Percentiles rank a stretch among this genome's conserved stretches.
Conservation (phyloP, 768 basidiomycete species). For the Mycena chlorophos region DNA sequence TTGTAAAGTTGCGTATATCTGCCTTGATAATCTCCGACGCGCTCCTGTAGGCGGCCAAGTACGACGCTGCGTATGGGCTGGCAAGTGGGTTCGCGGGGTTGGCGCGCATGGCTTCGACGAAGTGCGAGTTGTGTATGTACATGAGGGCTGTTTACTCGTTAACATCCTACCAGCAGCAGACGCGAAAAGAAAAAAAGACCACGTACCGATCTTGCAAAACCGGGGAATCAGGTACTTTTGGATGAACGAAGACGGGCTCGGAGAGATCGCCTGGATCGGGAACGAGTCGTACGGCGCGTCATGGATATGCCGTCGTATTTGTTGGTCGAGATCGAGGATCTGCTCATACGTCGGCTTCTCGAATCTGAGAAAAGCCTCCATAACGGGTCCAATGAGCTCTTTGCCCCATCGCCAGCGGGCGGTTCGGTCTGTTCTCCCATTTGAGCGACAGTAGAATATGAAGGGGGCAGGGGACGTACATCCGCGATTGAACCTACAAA, state of each 20-base stretch:
- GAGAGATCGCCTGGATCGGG: slow-evolving; percentile 31
- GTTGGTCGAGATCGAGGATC: slow-evolving; percentile 44
- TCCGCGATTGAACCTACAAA: slow-evolving; percentile 32
- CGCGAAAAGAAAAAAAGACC: neutral
- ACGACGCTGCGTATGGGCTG: slow-evolving; percentile 48
- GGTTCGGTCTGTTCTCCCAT: slow-evolving; percentile 5
- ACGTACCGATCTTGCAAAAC: slow-evolving; percentile 31
- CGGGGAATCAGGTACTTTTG: slow-evolving; percentile 33
- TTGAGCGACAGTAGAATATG: neutral
- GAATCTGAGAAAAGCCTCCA: slow-evolving; percentile 38
- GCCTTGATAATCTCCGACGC: slow-evolving; percentile 46
- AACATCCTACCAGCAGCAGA: neutral
- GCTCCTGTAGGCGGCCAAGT: slow-evolving; percentile 48
- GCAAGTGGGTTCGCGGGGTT: slow-evolving; percentile 44
- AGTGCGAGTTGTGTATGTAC: slow-evolving; percentile 46
- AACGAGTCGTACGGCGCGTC: slow-evolving; percentile 13
- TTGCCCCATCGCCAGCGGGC: slow-evolving; percentile 22
- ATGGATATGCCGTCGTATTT: slow-evolving; percentile 27
- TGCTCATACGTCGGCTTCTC: slow-evolving; percentile 42
- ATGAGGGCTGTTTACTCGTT: slow-evolving; percentile 37
- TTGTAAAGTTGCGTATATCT: slow-evolving; percentile 18
- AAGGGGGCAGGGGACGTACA: slow-evolving; percentile 25
- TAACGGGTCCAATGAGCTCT: slow-evolving; percentile 28
- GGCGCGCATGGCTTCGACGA: slow-evolving; percentile 45
- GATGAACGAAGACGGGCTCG: slow-evolving; percentile 31